These are phyloP conservation scores for Cardamine chenopodiifolia DNA, from an alignment of 345 rosid genomes.

Conservation along the genomic window DNA sequence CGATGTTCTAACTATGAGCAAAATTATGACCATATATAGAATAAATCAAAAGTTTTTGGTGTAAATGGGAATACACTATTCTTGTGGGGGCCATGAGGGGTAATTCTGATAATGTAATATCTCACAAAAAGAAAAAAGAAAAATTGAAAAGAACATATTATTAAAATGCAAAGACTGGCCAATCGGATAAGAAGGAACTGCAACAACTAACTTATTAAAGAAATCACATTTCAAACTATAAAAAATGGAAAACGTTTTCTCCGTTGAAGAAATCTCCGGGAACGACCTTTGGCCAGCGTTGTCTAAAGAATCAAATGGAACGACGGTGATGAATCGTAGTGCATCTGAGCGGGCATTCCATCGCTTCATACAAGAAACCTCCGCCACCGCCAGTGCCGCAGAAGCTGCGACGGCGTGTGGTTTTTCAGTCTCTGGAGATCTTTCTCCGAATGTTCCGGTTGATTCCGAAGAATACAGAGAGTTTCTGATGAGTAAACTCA, in stretches of 20 bases:
- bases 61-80: slow-evolving; percentile 7
- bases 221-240: slow-evolving; percentile 11
- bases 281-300: slow-evolving; percentile 51
- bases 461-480: slow-evolving; percentile 57
- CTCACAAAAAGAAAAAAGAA: neutral
- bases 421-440: slow-evolving; percentile 21
- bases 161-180: slow-evolving; percentile 21
- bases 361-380: slow-evolving; percentile 60
- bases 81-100: neutral
- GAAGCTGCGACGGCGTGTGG: slow-evolving; percentile 47
- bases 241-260: slow-evolving; percentile 58
- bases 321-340: slow-evolving; percentile 57
- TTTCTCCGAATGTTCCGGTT: slow-evolving; percentile 40
- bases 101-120: slow-evolving; percentile 12
- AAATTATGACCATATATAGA: neutral
- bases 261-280: slow-evolving; percentile 68
- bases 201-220: neutral
- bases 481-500: slow-evolving; percentile 65
- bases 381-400: slow-evolving; percentile 25
- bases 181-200: slow-evolving; percentile 39
- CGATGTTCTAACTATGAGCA: too few species aligned
- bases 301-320: neutral
- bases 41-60: neutral
- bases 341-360: slow-evolving; percentile 84
- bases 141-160: neutral